Evolutionary conservation across 805 yeast species (phyloP).

Genomic region (Clavispora fructus): DNA sequence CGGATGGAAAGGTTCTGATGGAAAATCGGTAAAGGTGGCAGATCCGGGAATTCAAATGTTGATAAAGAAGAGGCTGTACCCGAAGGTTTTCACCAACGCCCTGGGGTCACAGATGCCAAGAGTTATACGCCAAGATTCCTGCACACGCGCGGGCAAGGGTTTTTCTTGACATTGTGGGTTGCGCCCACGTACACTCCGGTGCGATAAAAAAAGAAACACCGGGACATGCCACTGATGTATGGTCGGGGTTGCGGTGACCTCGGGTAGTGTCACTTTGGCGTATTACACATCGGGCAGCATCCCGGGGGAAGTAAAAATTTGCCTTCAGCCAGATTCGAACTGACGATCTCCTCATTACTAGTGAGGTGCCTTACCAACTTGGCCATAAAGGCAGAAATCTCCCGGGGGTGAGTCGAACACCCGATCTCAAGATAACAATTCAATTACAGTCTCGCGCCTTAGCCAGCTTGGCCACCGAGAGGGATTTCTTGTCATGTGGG

Average conservation of each 20-base stretch:
- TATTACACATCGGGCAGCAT: too few relatives aligned
- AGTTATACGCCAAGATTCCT: constrained; percentile 6
- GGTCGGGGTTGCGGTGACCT: too few relatives aligned
- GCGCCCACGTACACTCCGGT: background rate
- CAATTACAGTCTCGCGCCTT: constrained; percentile 47
- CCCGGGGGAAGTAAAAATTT: constrained; percentile 7
- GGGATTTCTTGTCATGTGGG: constrained; percentile 9
- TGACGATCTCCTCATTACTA: constrained; percentile 26
- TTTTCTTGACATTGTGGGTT: background rate
- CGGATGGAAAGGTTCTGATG: too few relatives aligned
- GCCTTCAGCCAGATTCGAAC: constrained; percentile 30
- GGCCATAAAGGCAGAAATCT: constrained; percentile 22
- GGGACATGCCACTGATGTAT: background rate
- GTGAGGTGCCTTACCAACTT: constrained; percentile 9
- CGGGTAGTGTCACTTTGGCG: too few relatives aligned
- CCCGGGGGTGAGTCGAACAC: constrained; percentile 50
- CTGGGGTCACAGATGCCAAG: constrained; percentile 4
- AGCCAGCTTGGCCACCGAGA: constrained; percentile 48
- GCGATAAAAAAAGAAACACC: background rate
- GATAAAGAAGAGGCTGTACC: background rate
- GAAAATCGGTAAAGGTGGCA: too few relatives aligned
- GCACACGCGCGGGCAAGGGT: background rate
- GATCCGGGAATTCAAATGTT: background rate
- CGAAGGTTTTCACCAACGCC: background rate
- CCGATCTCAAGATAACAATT: constrained; percentile 44